Evolutionary conservation across 768 basidiomycete genomes (phyloP).

Genomic region (Ramaria rubella): DNA sequence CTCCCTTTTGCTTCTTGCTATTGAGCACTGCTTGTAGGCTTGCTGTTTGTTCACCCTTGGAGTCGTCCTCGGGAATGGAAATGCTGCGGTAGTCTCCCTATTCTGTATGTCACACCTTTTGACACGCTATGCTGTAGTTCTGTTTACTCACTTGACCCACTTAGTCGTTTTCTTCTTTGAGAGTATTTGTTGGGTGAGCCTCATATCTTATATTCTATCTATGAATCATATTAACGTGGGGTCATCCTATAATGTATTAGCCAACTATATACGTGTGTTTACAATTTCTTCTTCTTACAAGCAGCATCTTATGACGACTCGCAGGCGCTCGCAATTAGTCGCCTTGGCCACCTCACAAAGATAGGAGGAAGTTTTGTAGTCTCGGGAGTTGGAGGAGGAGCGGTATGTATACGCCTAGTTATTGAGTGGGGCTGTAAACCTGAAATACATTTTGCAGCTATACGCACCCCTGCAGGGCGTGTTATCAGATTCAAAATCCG

Average conservation of each 20-base stretch:
- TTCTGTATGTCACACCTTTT: constrained; percentile 26
- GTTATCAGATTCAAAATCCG: constrained; percentile 3
- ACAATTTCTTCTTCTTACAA: not conserved
- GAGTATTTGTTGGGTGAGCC: constrained; percentile 48
- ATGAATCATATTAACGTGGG: not conserved
- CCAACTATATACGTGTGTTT: constrained; percentile 6
- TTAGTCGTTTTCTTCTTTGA: constrained; percentile 61
- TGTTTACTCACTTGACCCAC: not conserved
- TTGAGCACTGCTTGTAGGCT: constrained; percentile 45
- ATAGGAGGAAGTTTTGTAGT: constrained; percentile 11
- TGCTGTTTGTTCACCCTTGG: constrained; percentile 49
- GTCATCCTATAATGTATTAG: not conserved
- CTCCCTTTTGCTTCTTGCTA: not conserved
- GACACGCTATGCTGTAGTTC: not conserved
- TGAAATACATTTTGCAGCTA: not conserved
- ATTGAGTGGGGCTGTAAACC: not conserved
- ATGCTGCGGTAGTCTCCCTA: constrained; percentile 51
- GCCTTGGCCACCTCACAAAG: constrained; percentile 28
- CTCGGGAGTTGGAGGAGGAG: constrained; percentile 12
- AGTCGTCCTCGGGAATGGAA: constrained; percentile 44
- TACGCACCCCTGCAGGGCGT: constrained; percentile 13
- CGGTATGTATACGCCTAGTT: not conserved
- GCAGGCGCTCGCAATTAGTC: constrained; percentile 23
- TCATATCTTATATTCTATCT: not conserved
- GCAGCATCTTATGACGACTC: not conserved